Conservation (phyloP, 805 yeast genomes). For the Nakazawaea pomicola region DNA sequence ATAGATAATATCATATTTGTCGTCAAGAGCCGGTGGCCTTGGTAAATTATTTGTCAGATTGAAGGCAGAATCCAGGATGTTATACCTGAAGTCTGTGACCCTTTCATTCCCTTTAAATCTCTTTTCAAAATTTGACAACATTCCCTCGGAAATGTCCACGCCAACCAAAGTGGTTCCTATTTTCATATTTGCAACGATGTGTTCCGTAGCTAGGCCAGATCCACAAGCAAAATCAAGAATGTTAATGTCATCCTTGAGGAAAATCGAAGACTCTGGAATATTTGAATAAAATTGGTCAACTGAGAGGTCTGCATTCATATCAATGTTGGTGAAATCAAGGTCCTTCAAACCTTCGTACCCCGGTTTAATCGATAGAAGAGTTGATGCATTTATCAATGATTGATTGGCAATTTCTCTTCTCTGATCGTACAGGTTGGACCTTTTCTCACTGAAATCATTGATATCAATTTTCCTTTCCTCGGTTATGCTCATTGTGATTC, state of each 20-base stretch:
- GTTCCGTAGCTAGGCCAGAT: slow-evolving; percentile 31
- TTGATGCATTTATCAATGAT: not conserved
- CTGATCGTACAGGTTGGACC: not conserved
- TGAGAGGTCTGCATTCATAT: slow-evolving; percentile 10
- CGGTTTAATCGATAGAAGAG: not conserved
- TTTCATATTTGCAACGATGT: slow-evolving; percentile 26
- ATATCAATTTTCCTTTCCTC: not conserved
- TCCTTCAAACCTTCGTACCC: not conserved
- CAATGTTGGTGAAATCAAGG: not conserved
- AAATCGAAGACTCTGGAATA: slow-evolving; percentile 9
- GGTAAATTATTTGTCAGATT: slow-evolving; percentile 6
- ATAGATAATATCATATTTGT: slow-evolving; percentile 27
- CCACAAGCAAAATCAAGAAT: slow-evolving; percentile 41
- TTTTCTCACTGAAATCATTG: not conserved
- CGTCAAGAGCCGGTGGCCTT: slow-evolving; percentile 12
- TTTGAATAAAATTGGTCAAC: slow-evolving; percentile 12
- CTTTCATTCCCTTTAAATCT: slow-evolving; percentile 13
- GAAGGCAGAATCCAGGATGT: slow-evolving; percentile 16
- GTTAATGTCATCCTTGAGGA: slow-evolving; percentile 13
- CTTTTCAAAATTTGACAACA: slow-evolving; percentile 18
- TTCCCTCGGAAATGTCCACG: slow-evolving; percentile 30
- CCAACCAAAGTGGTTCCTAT: slow-evolving; percentile 26
- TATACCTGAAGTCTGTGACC: slow-evolving; percentile 13
- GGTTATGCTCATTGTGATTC: not conserved
- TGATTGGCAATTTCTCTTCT: not conserved